A percentile compares a stretch with the other conserved stretches of the same genome.
phyloP scores from a whole-genome alignment of 208 protist species.

The Crithidia sp. region DNA sequence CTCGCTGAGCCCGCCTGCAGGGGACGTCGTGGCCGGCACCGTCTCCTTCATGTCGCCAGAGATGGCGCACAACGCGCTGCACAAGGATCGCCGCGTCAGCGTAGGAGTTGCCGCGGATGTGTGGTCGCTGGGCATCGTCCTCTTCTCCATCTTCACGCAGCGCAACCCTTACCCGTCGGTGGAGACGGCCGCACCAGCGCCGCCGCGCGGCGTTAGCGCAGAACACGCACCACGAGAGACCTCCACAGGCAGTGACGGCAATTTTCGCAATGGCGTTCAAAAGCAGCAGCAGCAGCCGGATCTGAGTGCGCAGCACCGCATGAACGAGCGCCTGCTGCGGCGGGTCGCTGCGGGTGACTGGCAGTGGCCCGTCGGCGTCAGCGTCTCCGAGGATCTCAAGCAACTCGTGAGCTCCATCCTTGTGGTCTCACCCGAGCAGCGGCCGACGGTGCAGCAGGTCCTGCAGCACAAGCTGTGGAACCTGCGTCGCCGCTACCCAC shows the following conservation, averaged over 20 bases:
- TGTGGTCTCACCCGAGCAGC: constrained; percentile 49
- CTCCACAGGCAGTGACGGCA: neutral
- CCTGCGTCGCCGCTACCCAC: constrained; percentile 71
- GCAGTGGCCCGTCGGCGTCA: constrained; percentile 72
- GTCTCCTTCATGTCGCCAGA: constrained; percentile 93
- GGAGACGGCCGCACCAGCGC: constrained; percentile 9
- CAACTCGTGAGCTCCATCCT: constrained; percentile 77
- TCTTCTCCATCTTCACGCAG: constrained; percentile 91
- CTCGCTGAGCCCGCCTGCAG: constrained; percentile 70
- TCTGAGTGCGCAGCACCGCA: constrained; percentile 32
- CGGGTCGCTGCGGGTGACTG: constrained; percentile 78
- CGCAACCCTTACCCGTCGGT: constrained; percentile 73
- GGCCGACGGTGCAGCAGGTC: constrained; percentile 70
- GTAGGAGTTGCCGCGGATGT: constrained; percentile 85
- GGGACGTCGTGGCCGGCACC: constrained; percentile 90
- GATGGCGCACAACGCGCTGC: constrained; percentile 91
- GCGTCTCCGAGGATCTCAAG: constrained; percentile 63
- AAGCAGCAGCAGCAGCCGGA: neutral
- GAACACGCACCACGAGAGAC: neutral
- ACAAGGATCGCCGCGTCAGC: constrained; percentile 76
- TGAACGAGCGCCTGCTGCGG: constrained; percentile 68
- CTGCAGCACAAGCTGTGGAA: constrained; percentile 71
- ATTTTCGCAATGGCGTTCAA: neutral
- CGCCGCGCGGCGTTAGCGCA: neutral
- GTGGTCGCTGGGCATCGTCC: constrained; percentile 90